These are phyloP conservation scores for Cymbidium sinense DNA, from an alignment of 106 monocot species.

Conservation along the genomic window DNA sequence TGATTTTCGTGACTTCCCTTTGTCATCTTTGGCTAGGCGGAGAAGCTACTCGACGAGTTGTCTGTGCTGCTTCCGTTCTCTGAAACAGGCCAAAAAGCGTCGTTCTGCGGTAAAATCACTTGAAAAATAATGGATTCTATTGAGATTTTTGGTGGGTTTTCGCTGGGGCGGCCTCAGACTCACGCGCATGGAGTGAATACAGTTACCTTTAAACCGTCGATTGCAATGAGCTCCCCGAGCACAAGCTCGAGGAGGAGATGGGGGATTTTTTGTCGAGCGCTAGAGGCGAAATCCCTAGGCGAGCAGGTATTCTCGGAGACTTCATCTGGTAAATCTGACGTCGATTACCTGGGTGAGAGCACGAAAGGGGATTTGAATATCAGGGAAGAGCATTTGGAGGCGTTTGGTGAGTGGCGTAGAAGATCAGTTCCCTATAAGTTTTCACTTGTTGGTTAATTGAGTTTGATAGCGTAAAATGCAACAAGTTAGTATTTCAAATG, in stretches of 20 bases:
- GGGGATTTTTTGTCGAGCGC: slow-evolving; percentile 18
- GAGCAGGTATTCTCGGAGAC: slow-evolving; percentile 75
- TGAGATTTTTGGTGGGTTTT: slow-evolving; percentile 11
- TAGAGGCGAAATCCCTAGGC: slow-evolving; percentile 23
- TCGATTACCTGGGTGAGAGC: slow-evolving; percentile 94
- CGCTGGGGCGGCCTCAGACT: slow-evolving; percentile 2
- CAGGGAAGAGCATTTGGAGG: slow-evolving; percentile 56
- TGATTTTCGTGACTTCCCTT: too few species aligned
- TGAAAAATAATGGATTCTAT: slow-evolving; percentile 32
- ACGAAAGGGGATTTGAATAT: slow-evolving; percentile 93
- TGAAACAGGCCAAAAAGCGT: neutral
- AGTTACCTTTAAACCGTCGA: neutral
- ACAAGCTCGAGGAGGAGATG: slow-evolving; percentile 10
- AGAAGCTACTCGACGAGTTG: neutral
- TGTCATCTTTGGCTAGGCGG: neutral
- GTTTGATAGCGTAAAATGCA: too few species aligned
- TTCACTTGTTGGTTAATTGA: too few species aligned
- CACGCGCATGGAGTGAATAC: slow-evolving; percentile 3
- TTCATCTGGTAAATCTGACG: slow-evolving; percentile 60
- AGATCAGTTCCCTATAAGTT: neutral
- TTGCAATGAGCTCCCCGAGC: slow-evolving; percentile 3
- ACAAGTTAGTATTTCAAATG: too few species aligned
- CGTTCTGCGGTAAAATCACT: neutral
- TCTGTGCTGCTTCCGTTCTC: neutral
- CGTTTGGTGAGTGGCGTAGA: slow-evolving; percentile 47